Conservation (phyloP, 2,329 filamentous ascomycete species). For the Nakataea oryzae region DNA sequence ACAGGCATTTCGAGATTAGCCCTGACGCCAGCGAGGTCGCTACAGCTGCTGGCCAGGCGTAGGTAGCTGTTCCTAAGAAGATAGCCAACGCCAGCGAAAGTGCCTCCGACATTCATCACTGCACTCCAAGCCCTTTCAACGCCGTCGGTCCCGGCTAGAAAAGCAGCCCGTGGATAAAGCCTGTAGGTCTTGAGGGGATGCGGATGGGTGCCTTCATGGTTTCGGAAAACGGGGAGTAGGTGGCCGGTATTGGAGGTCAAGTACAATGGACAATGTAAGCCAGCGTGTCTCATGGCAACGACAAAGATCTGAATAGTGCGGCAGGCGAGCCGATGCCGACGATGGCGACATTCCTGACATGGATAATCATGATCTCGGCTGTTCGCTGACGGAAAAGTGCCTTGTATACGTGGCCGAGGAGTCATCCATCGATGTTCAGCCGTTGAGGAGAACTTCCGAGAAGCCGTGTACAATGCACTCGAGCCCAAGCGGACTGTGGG, state of each 20-base stretch:
- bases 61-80: slow-evolving; percentile 53
- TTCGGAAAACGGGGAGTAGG: slow-evolving; percentile 32
- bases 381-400: slow-evolving; percentile 28
- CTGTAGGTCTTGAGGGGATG: slow-evolving; percentile 52
- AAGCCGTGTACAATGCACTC: slow-evolving; percentile 34
- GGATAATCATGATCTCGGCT: slow-evolving; percentile 23
- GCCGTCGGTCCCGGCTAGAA: slow-evolving; percentile 31
- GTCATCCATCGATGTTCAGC: slow-evolving; percentile 39
- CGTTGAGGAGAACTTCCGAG: slow-evolving; percentile 34
- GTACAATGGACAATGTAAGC: slow-evolving; percentile 43
- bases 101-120: slow-evolving; percentile 58
- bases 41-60: slow-evolving; percentile 50
- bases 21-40: slow-evolving; percentile 49
- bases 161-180: slow-evolving; percentile 53
- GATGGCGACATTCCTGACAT: slow-evolving; percentile 36
- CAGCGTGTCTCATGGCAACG: slow-evolving; percentile 36
- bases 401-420: slow-evolving; percentile 34
- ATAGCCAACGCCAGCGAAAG: slow-evolving; percentile 53
- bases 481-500: slow-evolving; percentile 42
- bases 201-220: slow-evolving; percentile 46
- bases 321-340: slow-evolving; percentile 40
- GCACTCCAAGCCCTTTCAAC: slow-evolving; percentile 30
- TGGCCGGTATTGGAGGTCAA: slow-evolving; percentile 57
- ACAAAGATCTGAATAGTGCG: slow-evolving; percentile 46
- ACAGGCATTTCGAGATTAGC: slow-evolving; percentile 51